Base-by-base conservation (phyloP, 805 yeast genomes). In the Teunomyces tritomae region DNA sequence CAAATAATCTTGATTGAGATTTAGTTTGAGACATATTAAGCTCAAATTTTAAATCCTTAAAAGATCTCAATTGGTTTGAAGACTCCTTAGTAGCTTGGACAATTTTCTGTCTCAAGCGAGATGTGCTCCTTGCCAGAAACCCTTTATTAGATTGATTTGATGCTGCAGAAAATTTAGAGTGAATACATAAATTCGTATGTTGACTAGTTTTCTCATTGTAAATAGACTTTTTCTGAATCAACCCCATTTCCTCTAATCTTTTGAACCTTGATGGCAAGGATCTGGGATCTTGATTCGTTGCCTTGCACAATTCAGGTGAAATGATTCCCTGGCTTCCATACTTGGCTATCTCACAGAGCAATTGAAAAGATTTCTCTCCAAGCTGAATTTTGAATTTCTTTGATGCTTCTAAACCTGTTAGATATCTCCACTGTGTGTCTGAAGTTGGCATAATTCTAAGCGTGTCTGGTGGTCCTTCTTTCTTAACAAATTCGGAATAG, bases 201-300 rank as follows among this genome's bases (percentile, higher is more conserved):
- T 77, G 79, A 2, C 81, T 78, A 30, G 76, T 65, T 16, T 46
- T 51, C 8, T 66, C 63, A 44, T 66, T 58, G 49, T 58, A 73
- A 10, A 61, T 64, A 39, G 53, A 63, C 8, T 56, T 59, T 44
- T 74, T 79, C 17, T 65, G 65, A 4, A 84, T 75, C 13, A 83
- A 63, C 16, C 79, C 80, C 32, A 71, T 60, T 7, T 72, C 78
- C 48, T 74, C 79, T 14, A 86, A 65, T 37, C 74, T 73, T 55
- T 78, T 81, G 45, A 85, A 68, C 54, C 94, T 72, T 0, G 81
- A 71, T 0, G 90, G 82, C 35, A 85, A 69, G 49, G 90, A 84
- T 52, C 92, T 73, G 13, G 84, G 79, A 56, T 86, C 94, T 63
- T 86, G 94, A 7, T 79, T 79, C 0, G 90, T 79, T 14, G 66